These are phyloP conservation scores for Yamadazyma atmosphaerica DNA, from an alignment of 1,139 yeast genomes.

Conservation along the genomic window DNA sequence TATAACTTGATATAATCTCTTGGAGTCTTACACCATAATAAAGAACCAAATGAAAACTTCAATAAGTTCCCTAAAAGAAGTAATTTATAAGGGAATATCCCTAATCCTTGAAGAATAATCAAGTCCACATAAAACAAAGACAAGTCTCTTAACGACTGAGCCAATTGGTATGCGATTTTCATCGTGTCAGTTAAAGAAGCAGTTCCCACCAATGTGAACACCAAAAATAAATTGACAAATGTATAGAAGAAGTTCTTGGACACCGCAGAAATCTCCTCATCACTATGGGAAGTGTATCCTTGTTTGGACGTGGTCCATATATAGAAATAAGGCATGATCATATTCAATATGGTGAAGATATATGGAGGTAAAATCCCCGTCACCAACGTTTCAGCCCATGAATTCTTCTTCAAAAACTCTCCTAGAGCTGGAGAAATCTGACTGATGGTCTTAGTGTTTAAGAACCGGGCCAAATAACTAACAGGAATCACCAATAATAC, in stretches of 20 bases:
- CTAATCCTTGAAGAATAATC: slow-evolving; percentile 71
- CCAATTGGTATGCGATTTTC: slow-evolving; percentile 74
- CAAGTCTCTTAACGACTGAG: slow-evolving; percentile 66
- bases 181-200: slow-evolving; percentile 69
- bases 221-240: slow-evolving; percentile 80
- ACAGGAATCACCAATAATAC: slow-evolving; percentile 74
- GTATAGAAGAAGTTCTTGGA: slow-evolving; percentile 82
- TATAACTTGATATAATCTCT: slow-evolving; percentile 48
- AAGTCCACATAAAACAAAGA: slow-evolving; percentile 67
- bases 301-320: slow-evolving; percentile 67
- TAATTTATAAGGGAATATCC: slow-evolving; percentile 78
- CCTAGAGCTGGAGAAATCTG: slow-evolving; percentile 77
- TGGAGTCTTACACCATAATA: slow-evolving; percentile 56
- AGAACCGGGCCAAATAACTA: slow-evolving; percentile 67
- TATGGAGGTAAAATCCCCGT: slow-evolving; percentile 80
- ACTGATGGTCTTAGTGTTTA: slow-evolving; percentile 66
- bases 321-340: slow-evolving; percentile 72
- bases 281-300: slow-evolving; percentile 79
- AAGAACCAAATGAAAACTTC: slow-evolving; percentile 55
- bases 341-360: slow-evolving; percentile 71
- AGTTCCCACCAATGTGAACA: slow-evolving; percentile 81
- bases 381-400: slow-evolving; percentile 60
- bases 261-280: slow-evolving; percentile 74
- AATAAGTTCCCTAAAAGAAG: slow-evolving; percentile 64
- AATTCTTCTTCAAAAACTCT: slow-evolving; percentile 54